phyloP scores from a whole-genome alignment of 768 basidiomycete species.

The Pholiota molesta region DNA sequence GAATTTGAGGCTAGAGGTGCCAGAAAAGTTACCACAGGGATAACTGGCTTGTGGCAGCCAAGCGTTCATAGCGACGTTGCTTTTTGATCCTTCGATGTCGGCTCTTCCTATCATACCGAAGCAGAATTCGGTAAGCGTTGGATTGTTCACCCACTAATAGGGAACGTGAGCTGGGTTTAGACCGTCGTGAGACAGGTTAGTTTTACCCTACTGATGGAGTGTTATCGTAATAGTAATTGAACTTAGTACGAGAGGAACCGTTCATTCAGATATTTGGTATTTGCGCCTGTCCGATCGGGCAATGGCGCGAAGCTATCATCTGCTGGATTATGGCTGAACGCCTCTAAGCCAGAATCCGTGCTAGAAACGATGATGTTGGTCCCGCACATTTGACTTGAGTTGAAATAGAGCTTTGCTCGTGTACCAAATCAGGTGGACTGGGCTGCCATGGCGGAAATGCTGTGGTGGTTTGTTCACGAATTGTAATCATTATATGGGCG shows the following conservation, averaged over 20 bases:
- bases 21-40: constrained; percentile 81
- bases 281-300: constrained; percentile 79
- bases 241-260: constrained; percentile 85
- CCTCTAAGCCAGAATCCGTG: constrained; percentile 84
- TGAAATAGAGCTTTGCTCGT: constrained; percentile 72
- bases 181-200: constrained; percentile 86
- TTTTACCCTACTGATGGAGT: constrained; percentile 84
- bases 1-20: constrained; percentile 82
- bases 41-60: constrained; percentile 83
- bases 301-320: constrained; percentile 81
- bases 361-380: constrained; percentile 74
- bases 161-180: constrained; percentile 84
- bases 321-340: constrained; percentile 85
- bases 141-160: constrained; percentile 77
- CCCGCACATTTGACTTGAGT: constrained; percentile 67
- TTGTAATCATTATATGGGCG: constrained; percentile 68
- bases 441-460: constrained; percentile 57
- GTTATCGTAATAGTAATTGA: constrained; percentile 77
- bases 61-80: constrained; percentile 84
- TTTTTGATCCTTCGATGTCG: constrained; percentile 84
- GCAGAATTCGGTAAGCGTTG: constrained; percentile 81
- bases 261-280: constrained; percentile 84
- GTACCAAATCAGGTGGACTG: constrained; percentile 63
- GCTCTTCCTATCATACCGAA: constrained; percentile 83
- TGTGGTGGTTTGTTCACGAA: constrained; percentile 51